phyloP scores from a whole-genome alignment of 2,329 filamentous ascomycete species.

The Eutypella sp. region DNA sequence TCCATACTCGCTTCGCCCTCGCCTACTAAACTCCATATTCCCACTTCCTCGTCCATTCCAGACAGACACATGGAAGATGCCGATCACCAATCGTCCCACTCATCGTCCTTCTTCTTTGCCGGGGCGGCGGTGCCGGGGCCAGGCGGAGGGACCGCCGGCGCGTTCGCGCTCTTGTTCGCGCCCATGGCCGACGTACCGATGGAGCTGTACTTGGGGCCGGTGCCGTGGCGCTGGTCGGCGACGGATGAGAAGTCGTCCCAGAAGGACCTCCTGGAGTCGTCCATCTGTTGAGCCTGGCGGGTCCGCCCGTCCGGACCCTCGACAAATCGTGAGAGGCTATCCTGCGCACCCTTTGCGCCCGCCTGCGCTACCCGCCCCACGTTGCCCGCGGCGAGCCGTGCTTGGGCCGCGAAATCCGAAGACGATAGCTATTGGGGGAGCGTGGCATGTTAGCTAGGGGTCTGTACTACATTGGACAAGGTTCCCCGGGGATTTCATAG shows the following conservation, averaged over 20 bases:
- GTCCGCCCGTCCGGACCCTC: slow-evolving; percentile 55
- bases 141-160: not conserved
- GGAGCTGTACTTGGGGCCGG: slow-evolving; percentile 37
- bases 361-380: slow-evolving; percentile 61
- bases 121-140: slow-evolving; percentile 22
- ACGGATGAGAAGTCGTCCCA: slow-evolving; percentile 85
- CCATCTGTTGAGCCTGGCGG: slow-evolving; percentile 36
- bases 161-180: slow-evolving; percentile 27
- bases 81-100: slow-evolving; percentile 57
- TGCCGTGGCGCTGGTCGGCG: slow-evolving; percentile 49
- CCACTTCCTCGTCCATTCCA: too few species aligned
- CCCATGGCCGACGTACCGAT: slow-evolving; percentile 59
- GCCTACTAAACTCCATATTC: too few species aligned
- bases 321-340: slow-evolving; percentile 80
- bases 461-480: too few species aligned
- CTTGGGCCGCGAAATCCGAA: slow-evolving; percentile 68
- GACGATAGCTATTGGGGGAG: slow-evolving; percentile 65
- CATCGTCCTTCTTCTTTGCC: slow-evolving; percentile 47
- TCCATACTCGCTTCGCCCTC: too few species aligned
- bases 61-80: not conserved
- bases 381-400: slow-evolving; percentile 57
- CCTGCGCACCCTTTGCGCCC: slow-evolving; percentile 70
- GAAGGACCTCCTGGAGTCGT: slow-evolving; percentile 73
- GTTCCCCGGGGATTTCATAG: too few species aligned
- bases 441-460: slow-evolving; percentile 3